Evolutionary conservation across 495 filamentous ascomycete genomes (phyloP).

Genomic region (Penicillium atrosanguineum): DNA sequence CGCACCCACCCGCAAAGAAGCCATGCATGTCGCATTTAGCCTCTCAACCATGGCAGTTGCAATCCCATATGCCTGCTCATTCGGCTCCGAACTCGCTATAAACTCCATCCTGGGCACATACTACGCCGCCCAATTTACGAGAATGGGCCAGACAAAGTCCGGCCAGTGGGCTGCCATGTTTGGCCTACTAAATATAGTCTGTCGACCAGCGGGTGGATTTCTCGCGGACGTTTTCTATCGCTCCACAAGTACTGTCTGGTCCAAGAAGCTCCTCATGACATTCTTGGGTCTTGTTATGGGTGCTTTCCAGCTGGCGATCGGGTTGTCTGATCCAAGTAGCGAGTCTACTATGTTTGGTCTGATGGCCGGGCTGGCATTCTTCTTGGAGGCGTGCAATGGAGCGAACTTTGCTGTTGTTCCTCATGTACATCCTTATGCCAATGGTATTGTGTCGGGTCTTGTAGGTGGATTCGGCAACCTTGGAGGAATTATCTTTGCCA

Average conservation of each 20-base stretch:
- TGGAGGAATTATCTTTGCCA: constrained; percentile 80
- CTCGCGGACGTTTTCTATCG: constrained; percentile 71
- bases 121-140: constrained; percentile 74
- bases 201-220: constrained; percentile 71
- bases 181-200: constrained; percentile 78
- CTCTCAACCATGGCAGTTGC: constrained; percentile 66
- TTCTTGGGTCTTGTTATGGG: constrained; percentile 63
- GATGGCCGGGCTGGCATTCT: constrained; percentile 70
- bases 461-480: constrained; percentile 81
- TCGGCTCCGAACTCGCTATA: constrained; percentile 82
- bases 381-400: constrained; percentile 82
- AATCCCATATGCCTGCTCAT: constrained; percentile 78
- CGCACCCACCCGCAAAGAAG: constrained; percentile 62
- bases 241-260: constrained; percentile 59
- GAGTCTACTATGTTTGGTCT: constrained; percentile 73
- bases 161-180: constrained; percentile 88
- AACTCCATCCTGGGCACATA: constrained; percentile 79
- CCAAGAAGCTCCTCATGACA: constrained; percentile 72
- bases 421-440: constrained; percentile 75
- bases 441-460: constrained; percentile 71
- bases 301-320: constrained; percentile 67
- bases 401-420: constrained; percentile 83
- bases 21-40: constrained; percentile 56
- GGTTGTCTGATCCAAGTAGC: constrained; percentile 57
- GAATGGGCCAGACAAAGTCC: constrained; percentile 67